phyloP scores from a whole-genome alignment of 352 stramenopile genomes.

The Globisporangium irregulare region DNA sequence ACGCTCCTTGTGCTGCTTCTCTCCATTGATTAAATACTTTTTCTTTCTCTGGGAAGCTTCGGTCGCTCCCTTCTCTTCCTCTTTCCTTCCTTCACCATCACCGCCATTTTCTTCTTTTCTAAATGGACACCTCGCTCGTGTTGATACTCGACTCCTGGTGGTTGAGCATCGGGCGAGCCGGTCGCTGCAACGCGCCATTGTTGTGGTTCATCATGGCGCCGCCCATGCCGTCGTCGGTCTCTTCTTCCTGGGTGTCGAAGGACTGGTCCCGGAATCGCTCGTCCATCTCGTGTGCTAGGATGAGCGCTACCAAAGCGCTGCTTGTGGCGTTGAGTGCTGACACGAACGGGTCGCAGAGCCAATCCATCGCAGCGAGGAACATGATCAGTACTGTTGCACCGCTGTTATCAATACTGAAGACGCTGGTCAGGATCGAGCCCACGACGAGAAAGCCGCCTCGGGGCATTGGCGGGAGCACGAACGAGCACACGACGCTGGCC shows the following conservation, averaged over 20 bases:
- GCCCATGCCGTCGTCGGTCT: constrained; percentile 26
- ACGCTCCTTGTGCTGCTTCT: not conserved
- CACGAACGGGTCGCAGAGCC: constrained; percentile 55
- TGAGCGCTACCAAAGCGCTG: constrained; percentile 41
- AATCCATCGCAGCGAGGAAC: constrained; percentile 49
- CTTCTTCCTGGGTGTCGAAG: constrained; percentile 32
- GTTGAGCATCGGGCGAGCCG: constrained; percentile 3
- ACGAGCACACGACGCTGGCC: constrained; percentile 34
- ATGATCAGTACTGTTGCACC: constrained; percentile 29
- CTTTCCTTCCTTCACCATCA: not conserved
- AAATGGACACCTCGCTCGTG: constrained; percentile 16
- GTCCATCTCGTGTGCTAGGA: constrained; percentile 54
- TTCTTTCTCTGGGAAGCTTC: not conserved
- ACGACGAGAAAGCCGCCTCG: constrained; percentile 33
- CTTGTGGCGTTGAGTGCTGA: constrained; percentile 51
- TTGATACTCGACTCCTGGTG: constrained; percentile 15
- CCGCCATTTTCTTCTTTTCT: not conserved
- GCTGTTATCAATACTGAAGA: constrained; percentile 38
- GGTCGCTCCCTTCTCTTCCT: not conserved
- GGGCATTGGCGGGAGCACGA: constrained; percentile 39
- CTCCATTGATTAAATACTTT: constrained; percentile 7
- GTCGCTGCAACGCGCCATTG: not conserved
- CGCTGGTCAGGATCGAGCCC: constrained; percentile 36
- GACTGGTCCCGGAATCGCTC: constrained; percentile 26
- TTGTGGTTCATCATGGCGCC: not conserved